phyloP scores from a whole-genome alignment of 2,329 filamentous ascomycete species.

The Aspergillus quadrilineatus region DNA sequence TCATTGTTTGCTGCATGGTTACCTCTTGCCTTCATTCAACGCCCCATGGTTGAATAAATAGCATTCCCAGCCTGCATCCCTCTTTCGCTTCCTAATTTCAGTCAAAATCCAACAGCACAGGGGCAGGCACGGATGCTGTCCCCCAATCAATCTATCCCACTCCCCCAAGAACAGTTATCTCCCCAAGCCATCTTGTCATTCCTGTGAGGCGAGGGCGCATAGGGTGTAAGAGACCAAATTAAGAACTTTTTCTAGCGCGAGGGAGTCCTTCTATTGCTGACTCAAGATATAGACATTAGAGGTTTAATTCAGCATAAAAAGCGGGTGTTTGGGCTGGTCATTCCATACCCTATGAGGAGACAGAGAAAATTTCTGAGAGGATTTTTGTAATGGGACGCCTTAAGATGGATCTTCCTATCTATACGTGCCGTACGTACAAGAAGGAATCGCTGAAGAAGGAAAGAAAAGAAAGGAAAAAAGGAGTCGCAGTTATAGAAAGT shows the following conservation, averaged over 20 bases:
- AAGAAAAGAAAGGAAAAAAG: no score
- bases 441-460: no score
- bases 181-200: slow-evolving; percentile 1
- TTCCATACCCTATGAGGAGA: not conserved
- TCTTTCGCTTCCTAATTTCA: not conserved
- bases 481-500: no score
- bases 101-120: not conserved
- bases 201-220: not conserved
- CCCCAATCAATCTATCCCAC: slow-evolving; percentile 1
- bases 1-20: slow-evolving; percentile 3
- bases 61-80: not conserved
- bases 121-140: not conserved
- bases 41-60: not conserved
- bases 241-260: not conserved
- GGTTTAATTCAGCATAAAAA: slow-evolving; percentile 1
- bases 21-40: not conserved
- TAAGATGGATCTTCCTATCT: no score
- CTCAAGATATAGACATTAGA: not conserved
- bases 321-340: not conserved
- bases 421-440: no score
- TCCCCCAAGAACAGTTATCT: slow-evolving; percentile 1
- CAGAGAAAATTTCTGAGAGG: slow-evolving; percentile 1
- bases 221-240: not conserved
- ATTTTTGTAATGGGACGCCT: no score
- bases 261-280: not conserved